phyloP scores from a whole-genome alignment of 495 filamentous ascomycete genomes.

The Penicillium coffeae region DNA sequence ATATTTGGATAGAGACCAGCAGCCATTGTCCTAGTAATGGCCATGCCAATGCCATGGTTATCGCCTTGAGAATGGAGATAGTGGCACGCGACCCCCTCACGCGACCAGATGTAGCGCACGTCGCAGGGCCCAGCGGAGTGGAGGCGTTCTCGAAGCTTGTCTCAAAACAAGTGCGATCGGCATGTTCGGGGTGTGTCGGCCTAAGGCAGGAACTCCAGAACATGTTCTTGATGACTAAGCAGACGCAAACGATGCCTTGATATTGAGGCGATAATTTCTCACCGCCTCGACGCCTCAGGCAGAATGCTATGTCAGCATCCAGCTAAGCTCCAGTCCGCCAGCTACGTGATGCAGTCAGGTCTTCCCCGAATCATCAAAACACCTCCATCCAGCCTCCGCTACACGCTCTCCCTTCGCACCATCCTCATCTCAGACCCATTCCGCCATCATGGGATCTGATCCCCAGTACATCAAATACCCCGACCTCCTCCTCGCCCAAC shows the following conservation, averaged over 20 bases:
- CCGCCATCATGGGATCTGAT: constrained; percentile 83
- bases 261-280: neutral
- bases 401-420: constrained; percentile 7
- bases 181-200: too few species aligned
- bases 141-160: too few species aligned
- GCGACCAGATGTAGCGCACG: too few species aligned
- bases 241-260: neutral
- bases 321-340: neutral
- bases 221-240: too few species aligned
- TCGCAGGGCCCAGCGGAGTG: too few species aligned
- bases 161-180: too few species aligned
- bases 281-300: neutral
- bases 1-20: too few species aligned
- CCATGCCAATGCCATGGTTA: too few species aligned
- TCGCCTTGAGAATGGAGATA: too few species aligned
- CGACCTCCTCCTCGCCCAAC: constrained; percentile 84
- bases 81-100: too few species aligned
- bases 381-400: constrained; percentile 12
- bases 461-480: constrained; percentile 96
- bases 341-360: neutral
- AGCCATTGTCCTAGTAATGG: too few species aligned
- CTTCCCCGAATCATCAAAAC: constrained; percentile 9
- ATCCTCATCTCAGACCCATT: constrained; percentile 6
- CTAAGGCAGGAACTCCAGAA: too few species aligned
- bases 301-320: neutral